A percentile compares a stretch with the other conserved stretches of the same genome.
These are phyloP conservation scores for Wickerhamiella bombiphila DNA, from an alignment of 805 yeast species.

Conservation along the genomic window DNA sequence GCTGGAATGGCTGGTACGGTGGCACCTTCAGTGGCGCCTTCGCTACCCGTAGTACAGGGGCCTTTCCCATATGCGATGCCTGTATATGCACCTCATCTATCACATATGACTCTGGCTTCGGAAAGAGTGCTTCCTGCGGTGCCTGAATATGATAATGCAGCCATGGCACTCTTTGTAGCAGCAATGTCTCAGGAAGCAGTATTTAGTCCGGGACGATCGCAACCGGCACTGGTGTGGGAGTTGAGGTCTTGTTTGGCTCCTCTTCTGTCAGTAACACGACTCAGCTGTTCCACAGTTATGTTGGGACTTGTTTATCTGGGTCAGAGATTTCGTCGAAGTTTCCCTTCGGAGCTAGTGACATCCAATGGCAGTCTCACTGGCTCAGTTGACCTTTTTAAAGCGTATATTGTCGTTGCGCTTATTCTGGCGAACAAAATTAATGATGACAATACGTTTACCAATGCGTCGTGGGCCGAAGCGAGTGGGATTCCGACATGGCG, in stretches of 20 bases:
- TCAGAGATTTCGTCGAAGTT: constrained; percentile 37
- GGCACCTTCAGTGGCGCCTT: too few species aligned
- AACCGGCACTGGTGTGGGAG: not conserved
- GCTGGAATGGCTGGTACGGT: too few species aligned
- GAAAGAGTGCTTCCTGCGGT: constrained; percentile 8
- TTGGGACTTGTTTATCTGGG: constrained; percentile 68
- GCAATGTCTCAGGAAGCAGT: constrained; percentile 16
- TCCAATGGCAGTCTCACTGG: not conserved
- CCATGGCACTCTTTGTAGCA: constrained; percentile 68
- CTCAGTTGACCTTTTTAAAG: constrained; percentile 1
- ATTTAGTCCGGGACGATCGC: not conserved
- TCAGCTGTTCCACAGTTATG: constrained; percentile 69
- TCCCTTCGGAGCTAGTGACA: constrained; percentile 4
- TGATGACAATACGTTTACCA: constrained; percentile 92
- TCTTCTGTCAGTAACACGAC: constrained; percentile 72
- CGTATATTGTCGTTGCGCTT: constrained; percentile 44
- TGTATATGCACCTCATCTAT: not conserved
- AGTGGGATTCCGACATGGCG: constrained; percentile 54
- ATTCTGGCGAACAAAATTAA: constrained; percentile 85
- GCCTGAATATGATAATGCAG: constrained; percentile 58
- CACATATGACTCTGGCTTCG: constrained; percentile 5
- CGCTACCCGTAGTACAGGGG: too few species aligned
- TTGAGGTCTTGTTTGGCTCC: constrained; percentile 35
- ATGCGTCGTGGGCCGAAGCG: constrained; percentile 93
- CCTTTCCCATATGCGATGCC: not conserved